These are phyloP conservation scores for Kwoniella newhampshirensis DNA, from an alignment of 768 basidiomycete genomes.

Conservation along the genomic window DNA sequence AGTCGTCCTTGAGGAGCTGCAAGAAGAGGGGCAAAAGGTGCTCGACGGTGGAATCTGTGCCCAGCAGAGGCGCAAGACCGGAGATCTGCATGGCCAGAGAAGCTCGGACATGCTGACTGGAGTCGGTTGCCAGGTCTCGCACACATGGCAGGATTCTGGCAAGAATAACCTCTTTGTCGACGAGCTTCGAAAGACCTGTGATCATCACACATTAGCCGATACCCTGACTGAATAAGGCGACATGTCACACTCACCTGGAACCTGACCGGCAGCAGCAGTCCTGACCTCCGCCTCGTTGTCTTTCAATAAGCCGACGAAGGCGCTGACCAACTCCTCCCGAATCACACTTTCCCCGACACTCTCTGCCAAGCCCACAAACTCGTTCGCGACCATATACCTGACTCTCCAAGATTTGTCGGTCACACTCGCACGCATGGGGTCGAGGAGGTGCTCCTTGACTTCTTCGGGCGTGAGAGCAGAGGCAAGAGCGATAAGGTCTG, in stretches of 20 bases:
- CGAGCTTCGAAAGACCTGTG: constrained; percentile 85
- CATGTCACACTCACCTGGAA: constrained; percentile 73
- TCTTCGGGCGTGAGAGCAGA: constrained; percentile 80
- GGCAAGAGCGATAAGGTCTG: constrained; percentile 90
- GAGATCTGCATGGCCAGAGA: constrained; percentile 94
- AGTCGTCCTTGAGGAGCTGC: constrained; percentile 95
- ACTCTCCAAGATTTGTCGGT: constrained; percentile 98
- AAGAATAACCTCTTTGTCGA: constrained; percentile 91
- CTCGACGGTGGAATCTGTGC: constrained; percentile 90
- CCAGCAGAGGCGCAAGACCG: constrained; percentile 89
- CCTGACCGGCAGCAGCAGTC: constrained; percentile 91
- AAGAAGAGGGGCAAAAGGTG: constrained; percentile 95
- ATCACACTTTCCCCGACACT: constrained; percentile 86
- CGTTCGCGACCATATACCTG: constrained; percentile 95
- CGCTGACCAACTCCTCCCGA: constrained; percentile 86
- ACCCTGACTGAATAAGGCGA: no score
- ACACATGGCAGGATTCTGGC: constrained; percentile 92
- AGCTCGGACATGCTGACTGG: constrained; percentile 94
- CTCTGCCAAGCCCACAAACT: constrained; percentile 90
- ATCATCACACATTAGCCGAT: no score
- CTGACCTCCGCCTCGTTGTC: constrained; percentile 99
- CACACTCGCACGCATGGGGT: constrained; percentile 82
- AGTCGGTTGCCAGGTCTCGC: constrained; percentile 85
- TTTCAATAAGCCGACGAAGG: constrained; percentile 89
- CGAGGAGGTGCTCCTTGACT: constrained; percentile 82